Conservation (phyloP, 371 early-diverging fungal genomes). For the Saksenaea vasiformis region DNA sequence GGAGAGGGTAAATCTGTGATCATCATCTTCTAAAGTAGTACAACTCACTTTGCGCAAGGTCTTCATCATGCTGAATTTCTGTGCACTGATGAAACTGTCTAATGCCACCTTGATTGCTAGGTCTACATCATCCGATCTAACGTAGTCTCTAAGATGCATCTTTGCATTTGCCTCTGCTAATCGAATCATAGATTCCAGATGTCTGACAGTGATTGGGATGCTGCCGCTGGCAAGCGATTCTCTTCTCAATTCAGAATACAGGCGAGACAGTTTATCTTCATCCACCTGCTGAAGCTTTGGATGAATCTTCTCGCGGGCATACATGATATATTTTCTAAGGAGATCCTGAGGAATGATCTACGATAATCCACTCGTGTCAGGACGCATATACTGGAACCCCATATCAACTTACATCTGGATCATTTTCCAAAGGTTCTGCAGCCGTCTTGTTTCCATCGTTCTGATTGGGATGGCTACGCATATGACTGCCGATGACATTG, state of each 20-base stretch:
- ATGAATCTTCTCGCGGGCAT: conserved; percentile 86
- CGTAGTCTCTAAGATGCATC: conserved; percentile 96
- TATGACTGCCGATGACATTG: conserved; percentile 94
- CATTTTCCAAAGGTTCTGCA: conserved; percentile 38
- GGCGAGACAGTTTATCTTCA: conserved; percentile 79
- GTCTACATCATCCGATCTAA: conserved; percentile 94
- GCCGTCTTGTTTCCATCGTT: conserved; percentile 39
- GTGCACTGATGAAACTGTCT: conserved; percentile 95
- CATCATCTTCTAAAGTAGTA: not conserved
- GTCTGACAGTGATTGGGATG: conserved; percentile 99
- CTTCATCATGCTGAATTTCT: conserved; percentile 95
- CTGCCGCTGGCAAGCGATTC: conserved; percentile 90
- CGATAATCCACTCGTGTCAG: not conserved
- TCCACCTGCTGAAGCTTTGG: conserved; percentile 91
- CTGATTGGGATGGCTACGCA: conserved; percentile 82
- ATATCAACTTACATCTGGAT: conserved; percentile 41
- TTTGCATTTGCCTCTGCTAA: conserved; percentile 98
- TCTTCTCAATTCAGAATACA: conserved; percentile 94
- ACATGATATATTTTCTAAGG: conserved; percentile 97
- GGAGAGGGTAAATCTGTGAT: not conserved
- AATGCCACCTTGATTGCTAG: conserved; percentile 94
- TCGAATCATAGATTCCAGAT: conserved; percentile 98
- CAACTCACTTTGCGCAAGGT: conserved; percentile 63
- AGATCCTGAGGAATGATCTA: conserved; percentile 84
- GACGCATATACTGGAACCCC: not conserved